Evolutionary conservation across 2,329 filamentous ascomycete species (phyloP).

Genomic region (Ophiostoma angusticollis): DNA sequence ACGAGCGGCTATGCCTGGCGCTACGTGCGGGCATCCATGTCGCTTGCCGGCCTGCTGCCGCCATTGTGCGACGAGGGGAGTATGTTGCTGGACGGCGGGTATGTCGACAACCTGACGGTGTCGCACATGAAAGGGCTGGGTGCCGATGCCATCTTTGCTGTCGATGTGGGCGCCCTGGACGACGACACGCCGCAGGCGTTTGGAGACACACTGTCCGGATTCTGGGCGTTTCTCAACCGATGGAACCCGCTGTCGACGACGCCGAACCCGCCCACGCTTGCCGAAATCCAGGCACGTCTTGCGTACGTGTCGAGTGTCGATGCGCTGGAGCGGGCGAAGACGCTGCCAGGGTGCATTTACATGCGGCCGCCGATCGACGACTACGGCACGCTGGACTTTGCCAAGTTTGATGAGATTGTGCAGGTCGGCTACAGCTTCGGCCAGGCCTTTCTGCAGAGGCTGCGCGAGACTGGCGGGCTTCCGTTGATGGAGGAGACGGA

Average conservation of each 20-base stretch:
- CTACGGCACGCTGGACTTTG: slow-evolving; percentile 92
- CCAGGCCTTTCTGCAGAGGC: slow-evolving; percentile 60
- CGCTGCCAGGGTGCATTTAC: slow-evolving; percentile 79
- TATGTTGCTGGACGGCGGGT: slow-evolving; percentile 93
- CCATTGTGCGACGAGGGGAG: slow-evolving; percentile 93
- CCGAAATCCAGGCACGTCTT: slow-evolving; percentile 87
- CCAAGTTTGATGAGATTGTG: slow-evolving; percentile 95
- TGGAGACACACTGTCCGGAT: slow-evolving; percentile 84
- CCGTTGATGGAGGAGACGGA: slow-evolving; percentile 58
- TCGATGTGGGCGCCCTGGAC: slow-evolving; percentile 87
- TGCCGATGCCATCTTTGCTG: slow-evolving; percentile 85
- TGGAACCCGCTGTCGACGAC: slow-evolving; percentile 91
- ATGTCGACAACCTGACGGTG: slow-evolving; percentile 93
- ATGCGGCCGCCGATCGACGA: slow-evolving; percentile 91
- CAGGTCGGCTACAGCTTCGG: slow-evolving; percentile 78
- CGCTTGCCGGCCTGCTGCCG: slow-evolving; percentile 79
- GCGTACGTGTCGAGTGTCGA: slow-evolving; percentile 94
- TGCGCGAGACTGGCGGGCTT: slow-evolving; percentile 68
- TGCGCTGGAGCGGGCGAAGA: slow-evolving; percentile 86
- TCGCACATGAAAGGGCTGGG: slow-evolving; percentile 93
- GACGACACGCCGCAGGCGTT: slow-evolving; percentile 86
- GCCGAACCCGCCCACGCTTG: slow-evolving; percentile 86
- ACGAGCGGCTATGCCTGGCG: slow-evolving; percentile 96
- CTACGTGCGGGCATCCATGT: slow-evolving; percentile 95
- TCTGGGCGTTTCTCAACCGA: slow-evolving; percentile 89